Base-by-base conservation (phyloP, 2,329 filamentous ascomycete species). In the Fusarium multiceps region DNA sequence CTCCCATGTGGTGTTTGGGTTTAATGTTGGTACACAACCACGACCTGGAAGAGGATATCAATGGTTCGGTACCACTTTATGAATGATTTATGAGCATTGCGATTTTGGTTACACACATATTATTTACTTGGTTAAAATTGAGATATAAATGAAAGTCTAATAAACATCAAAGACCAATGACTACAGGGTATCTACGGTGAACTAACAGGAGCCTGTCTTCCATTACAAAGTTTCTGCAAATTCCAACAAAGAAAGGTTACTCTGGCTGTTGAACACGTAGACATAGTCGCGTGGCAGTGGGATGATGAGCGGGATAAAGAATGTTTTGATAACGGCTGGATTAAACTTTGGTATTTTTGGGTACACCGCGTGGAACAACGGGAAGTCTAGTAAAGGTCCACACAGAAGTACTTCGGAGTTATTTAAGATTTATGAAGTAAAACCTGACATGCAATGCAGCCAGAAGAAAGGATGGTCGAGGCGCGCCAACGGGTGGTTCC, bases 1-100 rank as follows among this genome's bases (percentile, higher is more conserved):
- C 46, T 74, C 56, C 57, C 54, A 56, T 67, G 71, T 54, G 73
- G 72, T 75, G 73, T 74, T 74, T 71, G 71, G 73, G 63, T 60
- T 74, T 74, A 65, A 64, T 63, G 62, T 48, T 67, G 55, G 66
- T 63, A 71, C 66, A 59, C 48, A 60, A 66, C 63, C 71, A 73
- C 48, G 59, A 67, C 50, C 56, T 74, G 68, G 59, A 65, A 62
- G 61, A 64, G 53, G 55, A 60, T 68, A 63, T 62, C 32, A 58
- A 62, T 62, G 71, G 61, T 59, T 64, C 68, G 46, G 59, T 70
- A 63, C 61, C 50, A 46, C 56, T 59, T 64, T 69, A 68, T 51
- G 58, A 67, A 47, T 71, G 63, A 56, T 70, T 69, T 66, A 73
- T 63, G 61, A 73, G 67, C 71, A 74, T 74, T 69, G 69, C 64